Percentiles rank a stretch among this genome's conserved stretches.
Conservation (phyloP, 441 rosid species). For the Biscutella laevigata region DNA sequence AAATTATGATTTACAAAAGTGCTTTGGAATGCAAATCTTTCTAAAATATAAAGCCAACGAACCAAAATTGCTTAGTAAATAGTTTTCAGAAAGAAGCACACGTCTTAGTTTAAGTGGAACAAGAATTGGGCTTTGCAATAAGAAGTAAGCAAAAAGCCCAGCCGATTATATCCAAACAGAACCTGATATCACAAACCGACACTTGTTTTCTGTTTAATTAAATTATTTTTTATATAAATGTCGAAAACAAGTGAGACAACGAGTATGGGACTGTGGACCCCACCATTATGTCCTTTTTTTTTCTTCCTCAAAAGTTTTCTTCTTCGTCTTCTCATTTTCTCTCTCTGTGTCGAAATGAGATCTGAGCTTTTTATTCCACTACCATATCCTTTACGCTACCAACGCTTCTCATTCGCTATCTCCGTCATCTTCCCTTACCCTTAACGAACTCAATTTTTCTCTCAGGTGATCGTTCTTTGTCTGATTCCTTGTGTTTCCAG, state of each 20-base stretch:
- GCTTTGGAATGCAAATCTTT: too few species aligned
- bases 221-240: background rate
- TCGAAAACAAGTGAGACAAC: background rate
- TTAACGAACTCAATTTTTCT: background rate
- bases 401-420: slow-evolving; percentile 3
- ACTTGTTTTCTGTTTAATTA: too few species aligned
- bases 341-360: background rate
- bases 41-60: too few species aligned
- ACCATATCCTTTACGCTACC: background rate
- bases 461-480: background rate
- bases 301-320: background rate
- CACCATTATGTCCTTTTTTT: background rate
- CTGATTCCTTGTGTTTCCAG: slow-evolving; percentile 1
- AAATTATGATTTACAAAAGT: too few species aligned
- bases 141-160: background rate
- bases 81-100: too few species aligned
- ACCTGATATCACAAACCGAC: too few species aligned
- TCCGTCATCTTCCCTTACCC: background rate
- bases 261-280: slow-evolving; percentile 4
- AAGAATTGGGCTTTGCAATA: too few species aligned
- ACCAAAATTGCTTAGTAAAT: too few species aligned
- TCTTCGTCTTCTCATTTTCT: background rate
- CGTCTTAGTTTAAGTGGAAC: too few species aligned
- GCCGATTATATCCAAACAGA: too few species aligned
- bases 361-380: slow-evolving; percentile 1